phyloP scores from a whole-genome alignment of 441 rosid genomes.

The Brassica hybrid region DNA sequence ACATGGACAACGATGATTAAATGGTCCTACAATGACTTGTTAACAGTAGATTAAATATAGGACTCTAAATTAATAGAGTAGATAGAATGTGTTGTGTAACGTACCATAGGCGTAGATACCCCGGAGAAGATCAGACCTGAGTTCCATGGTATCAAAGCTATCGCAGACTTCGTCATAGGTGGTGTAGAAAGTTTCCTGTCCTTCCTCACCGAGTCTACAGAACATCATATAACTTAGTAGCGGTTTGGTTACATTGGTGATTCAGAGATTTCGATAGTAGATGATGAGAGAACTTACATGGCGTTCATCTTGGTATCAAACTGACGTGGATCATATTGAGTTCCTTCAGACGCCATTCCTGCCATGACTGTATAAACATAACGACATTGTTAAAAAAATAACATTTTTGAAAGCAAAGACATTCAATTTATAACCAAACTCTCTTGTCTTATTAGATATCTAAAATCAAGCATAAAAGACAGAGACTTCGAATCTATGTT shows the following conservation, averaged over 20 bases:
- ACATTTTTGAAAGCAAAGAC: background rate
- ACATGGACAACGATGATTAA: background rate
- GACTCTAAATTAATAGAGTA: too few species aligned
- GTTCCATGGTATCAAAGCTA: conserved; percentile 64
- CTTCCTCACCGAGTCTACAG: conserved; percentile 50
- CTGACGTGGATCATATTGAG: conserved; percentile 74
- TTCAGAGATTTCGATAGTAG: background rate
- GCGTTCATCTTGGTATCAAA: conserved; percentile 78
- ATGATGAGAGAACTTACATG: conserved; percentile 43
- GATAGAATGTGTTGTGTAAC: background rate
- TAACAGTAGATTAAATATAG: too few species aligned
- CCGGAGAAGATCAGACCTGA: conserved; percentile 63
- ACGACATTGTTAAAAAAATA: background rate
- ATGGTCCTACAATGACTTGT: too few species aligned
- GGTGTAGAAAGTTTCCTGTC: conserved; percentile 58
- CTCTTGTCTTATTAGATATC: too few species aligned
- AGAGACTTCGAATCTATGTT: background rate
- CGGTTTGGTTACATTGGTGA: background rate
- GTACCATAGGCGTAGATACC: conserved; percentile 71
- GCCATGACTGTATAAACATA: conserved; percentile 64
- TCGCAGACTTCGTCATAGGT: conserved; percentile 61
- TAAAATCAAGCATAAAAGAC: too few species aligned
- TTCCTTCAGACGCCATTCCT: conserved; percentile 58
- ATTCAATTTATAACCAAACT: background rate
- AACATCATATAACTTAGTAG: background rate